Evolutionary conservation across 139 green algal genomes (phyloP).

Genomic region (Chlorella sp.): DNA sequence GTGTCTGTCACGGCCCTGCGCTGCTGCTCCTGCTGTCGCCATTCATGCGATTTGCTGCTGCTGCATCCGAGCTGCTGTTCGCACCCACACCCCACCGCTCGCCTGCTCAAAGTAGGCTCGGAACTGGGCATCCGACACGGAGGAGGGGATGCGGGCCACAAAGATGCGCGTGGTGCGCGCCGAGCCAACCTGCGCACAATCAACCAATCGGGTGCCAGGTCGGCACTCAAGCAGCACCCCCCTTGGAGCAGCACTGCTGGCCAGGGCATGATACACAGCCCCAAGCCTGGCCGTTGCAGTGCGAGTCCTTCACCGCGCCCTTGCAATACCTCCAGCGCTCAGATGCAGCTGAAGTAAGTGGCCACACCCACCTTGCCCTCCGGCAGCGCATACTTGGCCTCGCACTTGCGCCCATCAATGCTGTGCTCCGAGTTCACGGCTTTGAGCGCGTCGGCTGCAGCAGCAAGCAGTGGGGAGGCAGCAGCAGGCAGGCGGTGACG

Average conservation of each 20-base stretch:
- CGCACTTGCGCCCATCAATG: constrained; percentile 79
- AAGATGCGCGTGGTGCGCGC: constrained; percentile 82
- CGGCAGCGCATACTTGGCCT: constrained; percentile 81
- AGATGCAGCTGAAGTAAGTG: too few species aligned
- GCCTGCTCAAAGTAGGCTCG: constrained; percentile 82
- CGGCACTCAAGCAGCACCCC: too few species aligned
- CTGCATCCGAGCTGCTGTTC: background rate
- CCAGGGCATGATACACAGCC: too few species aligned
- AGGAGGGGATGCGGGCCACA: constrained; percentile 84
- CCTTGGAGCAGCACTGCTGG: too few species aligned
- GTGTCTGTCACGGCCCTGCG: too few species aligned
- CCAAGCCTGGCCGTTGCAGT: too few species aligned
- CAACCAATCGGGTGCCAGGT: too few species aligned
- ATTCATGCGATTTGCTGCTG: background rate
- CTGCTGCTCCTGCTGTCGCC: background rate
- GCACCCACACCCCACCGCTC: background rate
- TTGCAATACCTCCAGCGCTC: too few species aligned
- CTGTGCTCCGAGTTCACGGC: constrained; percentile 25
- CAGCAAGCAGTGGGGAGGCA: too few species aligned
- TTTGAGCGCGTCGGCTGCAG: constrained; percentile 7
- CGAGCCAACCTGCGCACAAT: background rate
- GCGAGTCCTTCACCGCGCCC: too few species aligned
- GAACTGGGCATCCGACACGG: constrained; percentile 81
- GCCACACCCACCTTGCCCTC: constrained; percentile 55
- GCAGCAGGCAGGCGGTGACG: background rate